Conservation (phyloP, 106 monocot genomes). For the Platanthera guangdongensis region DNA sequence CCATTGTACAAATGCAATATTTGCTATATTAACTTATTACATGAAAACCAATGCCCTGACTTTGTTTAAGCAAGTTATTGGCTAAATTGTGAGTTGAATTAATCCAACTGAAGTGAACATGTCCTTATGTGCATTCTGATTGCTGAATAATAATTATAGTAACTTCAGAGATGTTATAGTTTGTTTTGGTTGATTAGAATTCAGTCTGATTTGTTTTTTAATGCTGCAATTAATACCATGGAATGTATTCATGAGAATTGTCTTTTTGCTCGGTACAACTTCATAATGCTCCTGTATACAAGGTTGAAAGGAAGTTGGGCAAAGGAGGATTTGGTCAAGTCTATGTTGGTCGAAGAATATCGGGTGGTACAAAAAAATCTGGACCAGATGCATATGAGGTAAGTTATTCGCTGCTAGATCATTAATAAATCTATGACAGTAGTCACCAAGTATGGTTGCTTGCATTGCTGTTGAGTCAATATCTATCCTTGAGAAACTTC, state of each 20-base stretch:
- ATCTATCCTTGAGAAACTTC: conserved; percentile 97
- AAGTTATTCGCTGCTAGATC: not conserved
- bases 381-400: conserved; percentile 98
- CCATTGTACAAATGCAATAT: too few species aligned
- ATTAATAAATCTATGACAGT: not conserved
- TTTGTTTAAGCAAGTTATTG: not conserved
- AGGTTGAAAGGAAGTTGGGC: conserved; percentile 96
- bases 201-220: not conserved
- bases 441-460: conserved; percentile 75
- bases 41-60: not conserved
- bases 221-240: not conserved
- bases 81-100: not conserved
- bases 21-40: not conserved
- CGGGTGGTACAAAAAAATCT: conserved; percentile 79
- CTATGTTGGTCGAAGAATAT: conserved; percentile 87
- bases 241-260: not conserved
- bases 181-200: not conserved
- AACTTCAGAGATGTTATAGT: not conserved
- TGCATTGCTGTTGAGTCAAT: conserved; percentile 95
- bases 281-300: conserved; percentile 91
- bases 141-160: conserved; percentile 2
- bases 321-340: conserved; percentile 99
- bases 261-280: conserved; percentile 59
- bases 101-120: not conserved
- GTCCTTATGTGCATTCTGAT: conserved; percentile 1